phyloP scores from a whole-genome alignment of 176 grass and related monocot genomes.

The Thalia dealbata region DNA sequence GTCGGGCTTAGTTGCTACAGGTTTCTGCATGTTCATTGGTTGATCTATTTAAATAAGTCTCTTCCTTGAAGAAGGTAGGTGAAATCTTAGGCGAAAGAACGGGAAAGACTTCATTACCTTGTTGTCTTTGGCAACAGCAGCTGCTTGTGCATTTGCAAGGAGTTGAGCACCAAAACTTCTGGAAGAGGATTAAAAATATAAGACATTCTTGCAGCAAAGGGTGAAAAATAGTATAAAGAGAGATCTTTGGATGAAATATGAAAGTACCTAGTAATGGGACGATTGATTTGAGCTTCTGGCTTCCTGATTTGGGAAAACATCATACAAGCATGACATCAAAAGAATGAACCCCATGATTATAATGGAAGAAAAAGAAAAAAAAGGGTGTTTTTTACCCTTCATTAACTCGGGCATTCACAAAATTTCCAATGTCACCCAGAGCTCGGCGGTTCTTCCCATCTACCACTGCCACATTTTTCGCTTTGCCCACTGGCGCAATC shows the following conservation, averaged over 20 bases:
- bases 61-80: background rate
- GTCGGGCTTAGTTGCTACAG: slow-evolving; percentile 8
- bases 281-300: slow-evolving; percentile 4
- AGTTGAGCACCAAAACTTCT: slow-evolving; percentile 25
- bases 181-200: background rate
- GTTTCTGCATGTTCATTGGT: slow-evolving; percentile 16
- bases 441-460: slow-evolving; percentile 19
- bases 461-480: slow-evolving; percentile 7
- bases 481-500: slow-evolving; percentile 1
- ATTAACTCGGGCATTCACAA: background rate
- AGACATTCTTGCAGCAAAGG: too few relatives aligned
- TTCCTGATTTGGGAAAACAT: slow-evolving; percentile 1
- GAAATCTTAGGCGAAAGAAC: background rate
- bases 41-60: background rate
- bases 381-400: slow-evolving; percentile 4
- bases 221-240: background rate
- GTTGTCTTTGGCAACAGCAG: background rate
- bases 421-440: slow-evolving; percentile 21
- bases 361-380: background rate
- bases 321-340: background rate
- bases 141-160: slow-evolving; percentile 15
- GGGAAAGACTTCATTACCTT: slow-evolving; percentile 32
- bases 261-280: slow-evolving; percentile 14
- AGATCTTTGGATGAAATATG: background rate
- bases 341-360: background rate